Evolutionary conservation across 2,329 filamentous ascomycete species (phyloP), one percentile per base, ranked within the genome.

Genomic region (Nakataea oryzae): DNA sequence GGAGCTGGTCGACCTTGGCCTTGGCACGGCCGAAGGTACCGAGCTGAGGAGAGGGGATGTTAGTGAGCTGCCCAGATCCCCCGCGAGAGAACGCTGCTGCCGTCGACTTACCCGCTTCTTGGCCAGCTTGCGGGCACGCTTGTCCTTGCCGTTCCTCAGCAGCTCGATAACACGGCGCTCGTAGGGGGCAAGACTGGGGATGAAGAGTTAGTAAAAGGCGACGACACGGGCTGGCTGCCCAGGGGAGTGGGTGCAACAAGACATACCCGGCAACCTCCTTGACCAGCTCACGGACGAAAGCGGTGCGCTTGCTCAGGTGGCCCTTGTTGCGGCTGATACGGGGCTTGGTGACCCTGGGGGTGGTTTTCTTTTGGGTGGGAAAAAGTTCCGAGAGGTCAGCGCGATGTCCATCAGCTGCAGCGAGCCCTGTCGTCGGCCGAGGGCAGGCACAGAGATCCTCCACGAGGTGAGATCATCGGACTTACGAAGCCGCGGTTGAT

Each of bases 1-100:
- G 91, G 83, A 99, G 91, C 84, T 97, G 93, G 78, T 99, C 95
- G 72, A 99, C 95, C 93, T 99, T 99, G 79, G 86, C 88, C 93
- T 99, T 99, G 76, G 93, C 93, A 80, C 95, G 93, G 76, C 91
- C 90, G 81, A 97, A 97, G 73, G 95, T 97, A 78, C 95, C 95
- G 84, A 99, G 93, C 89, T 95, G 68, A 3, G 7, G 47, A 29
- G 68, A 73, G 65, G 73, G 71, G 64, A 63, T 62, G 60, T 59
- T 26, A 62, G 21, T 32, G 7, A 30, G 30, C 24, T 7, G 41
- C 24, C 14, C 9, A n/a, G 9, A 17, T 29, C 59, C 27, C 29
- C 9, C n/a, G 12, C 29, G 17, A 24, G 28, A 28, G 3, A 6
- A 29, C 47, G 30, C 2, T 3, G 14, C 24, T 47, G 41, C 17